phyloP scores from a whole-genome alignment of 1,139 yeast species.

The Saccharomycopsis crataegensis region DNA sequence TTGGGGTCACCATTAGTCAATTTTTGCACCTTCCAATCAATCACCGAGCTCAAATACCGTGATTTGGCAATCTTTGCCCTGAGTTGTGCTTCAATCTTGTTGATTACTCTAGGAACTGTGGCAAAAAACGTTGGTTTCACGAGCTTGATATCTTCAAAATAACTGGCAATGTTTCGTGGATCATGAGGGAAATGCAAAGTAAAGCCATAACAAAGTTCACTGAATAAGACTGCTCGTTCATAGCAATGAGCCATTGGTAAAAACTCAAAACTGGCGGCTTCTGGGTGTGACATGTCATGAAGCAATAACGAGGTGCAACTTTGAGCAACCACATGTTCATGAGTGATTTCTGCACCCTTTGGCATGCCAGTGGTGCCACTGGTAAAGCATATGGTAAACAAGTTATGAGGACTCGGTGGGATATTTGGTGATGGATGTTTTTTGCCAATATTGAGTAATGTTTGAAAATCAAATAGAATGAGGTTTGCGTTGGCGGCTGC shows the following conservation, averaged over 20 bases:
- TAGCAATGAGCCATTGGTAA: slow-evolving; percentile 13
- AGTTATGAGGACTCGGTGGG: slow-evolving; percentile 35
- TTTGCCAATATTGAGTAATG: slow-evolving; percentile 49
- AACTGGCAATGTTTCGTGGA: slow-evolving; percentile 23
- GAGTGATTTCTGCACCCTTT: slow-evolving; percentile 46
- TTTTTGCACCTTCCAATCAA: slow-evolving; percentile 28
- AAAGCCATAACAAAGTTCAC: slow-evolving; percentile 19
- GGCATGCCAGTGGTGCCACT: slow-evolving; percentile 54
- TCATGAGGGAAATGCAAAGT: slow-evolving; percentile 36
- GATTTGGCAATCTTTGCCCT: slow-evolving; percentile 30
- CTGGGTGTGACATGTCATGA: slow-evolving; percentile 28
- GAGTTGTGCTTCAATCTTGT: slow-evolving; percentile 44
- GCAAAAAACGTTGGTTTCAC: slow-evolving; percentile 44
- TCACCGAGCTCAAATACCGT: slow-evolving; percentile 28
- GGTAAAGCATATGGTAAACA: slow-evolving; percentile 45
- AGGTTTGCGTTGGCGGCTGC: slow-evolving; percentile 30
- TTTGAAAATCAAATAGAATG: slow-evolving; percentile 38
- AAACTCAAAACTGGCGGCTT: slow-evolving; percentile 12
- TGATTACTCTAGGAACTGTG: slow-evolving; percentile 57
- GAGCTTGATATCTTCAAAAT: slow-evolving; percentile 45
- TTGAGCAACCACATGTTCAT: slow-evolving; percentile 20
- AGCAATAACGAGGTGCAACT: slow-evolving; percentile 25
- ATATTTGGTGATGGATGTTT: slow-evolving; percentile 38
- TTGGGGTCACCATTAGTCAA: slow-evolving; percentile 20
- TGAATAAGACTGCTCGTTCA: neutral